Evolutionary conservation across 2,329 filamentous ascomycete species (phyloP).

Genomic region (Pyrenophora seminiperda): DNA sequence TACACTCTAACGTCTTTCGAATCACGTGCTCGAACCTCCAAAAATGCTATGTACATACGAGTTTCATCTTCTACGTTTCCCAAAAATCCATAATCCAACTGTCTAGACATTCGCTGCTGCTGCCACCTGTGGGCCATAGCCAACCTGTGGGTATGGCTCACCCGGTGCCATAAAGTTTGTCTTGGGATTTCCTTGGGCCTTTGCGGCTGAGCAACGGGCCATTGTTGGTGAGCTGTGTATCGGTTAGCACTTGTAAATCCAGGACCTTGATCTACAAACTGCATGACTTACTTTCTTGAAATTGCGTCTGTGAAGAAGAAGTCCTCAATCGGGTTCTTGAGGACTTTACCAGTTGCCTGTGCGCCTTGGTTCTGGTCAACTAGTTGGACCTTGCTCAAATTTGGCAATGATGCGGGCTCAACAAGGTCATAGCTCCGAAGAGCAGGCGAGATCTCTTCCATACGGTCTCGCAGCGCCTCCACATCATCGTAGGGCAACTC

Average conservation of each 20-base stretch:
- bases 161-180: slow-evolving; percentile 60
- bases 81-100: slow-evolving; percentile 12
- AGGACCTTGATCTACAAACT: background rate
- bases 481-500: slow-evolving; percentile 94
- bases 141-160: slow-evolving; percentile 49
- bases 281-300: slow-evolving; percentile 77
- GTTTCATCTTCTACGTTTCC: slow-evolving; percentile 20
- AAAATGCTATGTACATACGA: slow-evolving; percentile 40
- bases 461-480: slow-evolving; percentile 84
- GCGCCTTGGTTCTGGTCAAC: slow-evolving; percentile 94
- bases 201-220: slow-evolving; percentile 94
- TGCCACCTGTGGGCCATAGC: slow-evolving; percentile 45
- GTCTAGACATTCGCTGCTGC: slow-evolving; percentile 33
- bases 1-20: slow-evolving; percentile 28
- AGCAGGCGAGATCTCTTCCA: slow-evolving; percentile 92
- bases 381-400: slow-evolving; percentile 89
- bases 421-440: slow-evolving; percentile 89
- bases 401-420: slow-evolving; percentile 73
- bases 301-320: slow-evolving; percentile 99
- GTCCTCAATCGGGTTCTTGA: slow-evolving; percentile 88
- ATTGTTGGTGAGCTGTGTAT: slow-evolving; percentile 84
- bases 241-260: slow-evolving; percentile 17
- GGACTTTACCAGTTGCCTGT: slow-evolving; percentile 70
- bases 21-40: slow-evolving; percentile 24
- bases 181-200: slow-evolving; percentile 64